A percentile compares a stretch with the other conserved stretches of the same genome.
Conservation (phyloP, 306 rosid genomes). For the Mucuna pruriens region DNA sequence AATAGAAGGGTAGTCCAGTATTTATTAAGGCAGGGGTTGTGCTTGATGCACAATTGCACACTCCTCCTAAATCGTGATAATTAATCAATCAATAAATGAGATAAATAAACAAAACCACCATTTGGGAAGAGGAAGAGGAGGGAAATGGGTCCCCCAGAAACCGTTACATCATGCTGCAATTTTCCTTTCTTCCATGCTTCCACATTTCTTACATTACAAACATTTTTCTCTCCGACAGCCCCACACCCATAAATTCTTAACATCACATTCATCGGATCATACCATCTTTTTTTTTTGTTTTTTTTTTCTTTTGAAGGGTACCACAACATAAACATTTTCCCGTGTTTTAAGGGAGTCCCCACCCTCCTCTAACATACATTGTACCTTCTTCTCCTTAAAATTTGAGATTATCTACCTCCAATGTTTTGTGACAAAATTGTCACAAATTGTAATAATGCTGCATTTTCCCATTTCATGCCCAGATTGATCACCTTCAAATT, state of each 20-base stretch:
- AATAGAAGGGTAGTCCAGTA: neutral
- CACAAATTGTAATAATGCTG: constrained; percentile 31
- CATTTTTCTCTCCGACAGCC: constrained; percentile 14
- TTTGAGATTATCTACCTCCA: constrained; percentile 21
- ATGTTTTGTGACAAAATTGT: neutral
- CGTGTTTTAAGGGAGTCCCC: constrained; percentile 36
- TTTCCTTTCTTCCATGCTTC: constrained; percentile 30
- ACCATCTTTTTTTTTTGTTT: neutral
- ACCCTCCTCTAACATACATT: constrained; percentile 30
- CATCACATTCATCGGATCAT: neutral
- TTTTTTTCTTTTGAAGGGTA: neutral
- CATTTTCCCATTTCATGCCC: constrained; percentile 18
- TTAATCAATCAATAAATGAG: constrained; percentile 8
- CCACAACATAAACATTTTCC: constrained; percentile 20
- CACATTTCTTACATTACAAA: constrained; percentile 3
- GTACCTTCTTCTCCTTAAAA: constrained; percentile 12
- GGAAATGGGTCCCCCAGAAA: constrained; percentile 29
- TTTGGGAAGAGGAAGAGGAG: neutral
- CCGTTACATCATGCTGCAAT: constrained; percentile 34
- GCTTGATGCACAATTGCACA: neutral
- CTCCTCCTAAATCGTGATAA: neutral
- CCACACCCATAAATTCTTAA: neutral
- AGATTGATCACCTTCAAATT: constrained; percentile 31
- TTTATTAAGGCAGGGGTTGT: neutral
- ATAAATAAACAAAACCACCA: neutral